Evolutionary conservation across 1,139 yeast genomes (phyloP), one percentile per base, ranked within the genome.

Genomic region (Casaregolazyma suthepensis): DNA sequence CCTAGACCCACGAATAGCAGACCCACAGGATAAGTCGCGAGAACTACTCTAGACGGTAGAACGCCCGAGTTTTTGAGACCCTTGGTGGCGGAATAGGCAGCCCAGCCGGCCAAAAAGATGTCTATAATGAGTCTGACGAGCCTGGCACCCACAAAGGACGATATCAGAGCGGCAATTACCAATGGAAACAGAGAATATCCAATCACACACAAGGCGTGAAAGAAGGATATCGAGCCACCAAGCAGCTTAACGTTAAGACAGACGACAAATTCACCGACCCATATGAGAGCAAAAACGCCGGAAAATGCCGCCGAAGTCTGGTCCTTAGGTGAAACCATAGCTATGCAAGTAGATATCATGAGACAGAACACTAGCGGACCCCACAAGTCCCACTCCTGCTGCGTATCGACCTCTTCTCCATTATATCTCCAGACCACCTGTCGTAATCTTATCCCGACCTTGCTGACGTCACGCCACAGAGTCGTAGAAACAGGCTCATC

Each of bases 131-230:
- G 69, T 57, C 94, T 73, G 5, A 86, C 62, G 26, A 82, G 66
- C 58, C 79, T 79, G 75, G 79, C 76, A 45, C 73, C 70, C 22
- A 85, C 71, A 54, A 85, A 74, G 5, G 84, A 73, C 47, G 87
- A 78, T n/a, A 83, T 57, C 4, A 82, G 54, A 5, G 86, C 83
- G 0, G 90, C 88, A 9, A 85, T 63, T 3, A 85, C 79, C 43
- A 88, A 75, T 1, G 96, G 96, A 69, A 88, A 87, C 67, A 87
- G 71, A 17, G 91, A 83, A 71, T 88, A 88, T 1, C 96, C 94
- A 1, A 87, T 79, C 26, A 91, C 87, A 63, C 90, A 83, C 53
- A 88, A 75, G 29, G 95, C 91, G 53, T 87, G 87, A 74, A 88
- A 80, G 62, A 85, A 85, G 2, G 86, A 80, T 38, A 85, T 81